A percentile compares a stretch with the other conserved stretches of the same genome.
These are phyloP conservation scores for Xylaria sp. DNA, from an alignment of 2,329 filamentous ascomycete species.

Conservation along the genomic window DNA sequence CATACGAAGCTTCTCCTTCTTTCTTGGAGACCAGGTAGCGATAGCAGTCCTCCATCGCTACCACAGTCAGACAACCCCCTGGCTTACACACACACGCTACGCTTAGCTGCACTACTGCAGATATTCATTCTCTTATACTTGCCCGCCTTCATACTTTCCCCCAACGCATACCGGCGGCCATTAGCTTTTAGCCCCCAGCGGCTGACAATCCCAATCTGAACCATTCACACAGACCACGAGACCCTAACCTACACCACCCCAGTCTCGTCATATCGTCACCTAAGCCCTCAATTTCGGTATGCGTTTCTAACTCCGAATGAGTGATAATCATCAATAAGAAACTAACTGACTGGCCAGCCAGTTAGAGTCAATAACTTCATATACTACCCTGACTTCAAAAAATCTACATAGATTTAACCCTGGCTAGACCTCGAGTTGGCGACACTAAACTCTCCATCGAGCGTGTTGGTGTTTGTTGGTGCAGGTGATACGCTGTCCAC, in stretches of 20 bases:
- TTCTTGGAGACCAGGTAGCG: conserved; percentile 27
- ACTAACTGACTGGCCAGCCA: not conserved
- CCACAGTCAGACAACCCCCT: conserved; percentile 15
- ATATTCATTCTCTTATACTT: conserved; percentile 4
- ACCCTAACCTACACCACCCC: not conserved
- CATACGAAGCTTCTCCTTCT: conserved; percentile 28
- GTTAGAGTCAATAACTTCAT: conserved; percentile 2
- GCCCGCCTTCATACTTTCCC: not conserved
- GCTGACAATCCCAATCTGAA: conserved; percentile 11
- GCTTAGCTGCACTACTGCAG: not conserved
- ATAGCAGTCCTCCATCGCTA: not conserved
- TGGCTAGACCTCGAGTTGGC: conserved; percentile 37
- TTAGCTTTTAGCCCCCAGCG: conserved; percentile 11
- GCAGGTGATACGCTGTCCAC: conserved; percentile 30
- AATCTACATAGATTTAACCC: not conserved
- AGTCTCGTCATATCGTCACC: not conserved
- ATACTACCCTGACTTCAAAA: conserved; percentile 9
- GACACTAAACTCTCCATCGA: conserved; percentile 16
- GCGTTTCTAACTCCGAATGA: conserved; percentile 2
- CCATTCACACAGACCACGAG: conserved; percentile 11
- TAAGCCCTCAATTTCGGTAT: conserved; percentile 16
- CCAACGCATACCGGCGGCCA: conserved; percentile 12
- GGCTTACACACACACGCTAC: conserved; percentile 10
- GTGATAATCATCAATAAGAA: conserved; percentile 16
- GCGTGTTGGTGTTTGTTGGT: conserved; percentile 37